Evolutionary conservation across 2,329 filamentous ascomycete species (phyloP).

Genomic region (Aspergillus carbonarius): DNA sequence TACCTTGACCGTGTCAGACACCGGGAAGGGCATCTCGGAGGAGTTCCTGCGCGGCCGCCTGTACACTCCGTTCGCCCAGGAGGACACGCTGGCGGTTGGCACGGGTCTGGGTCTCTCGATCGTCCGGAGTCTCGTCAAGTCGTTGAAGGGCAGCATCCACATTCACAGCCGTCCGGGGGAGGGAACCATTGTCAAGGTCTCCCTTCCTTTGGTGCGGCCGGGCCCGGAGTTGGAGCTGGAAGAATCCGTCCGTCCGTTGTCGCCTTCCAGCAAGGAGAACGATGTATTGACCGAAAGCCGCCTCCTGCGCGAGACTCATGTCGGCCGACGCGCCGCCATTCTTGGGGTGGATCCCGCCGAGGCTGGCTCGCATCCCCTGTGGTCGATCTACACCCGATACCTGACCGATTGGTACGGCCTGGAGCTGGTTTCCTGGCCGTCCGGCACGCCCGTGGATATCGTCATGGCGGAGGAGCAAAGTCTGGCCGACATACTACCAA

Average conservation of each 20-base stretch:
- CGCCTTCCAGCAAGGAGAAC: constrained; percentile 11
- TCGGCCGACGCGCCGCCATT: constrained; percentile 30
- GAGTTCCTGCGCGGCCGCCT: constrained; percentile 61
- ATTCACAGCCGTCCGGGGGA: constrained; percentile 54
- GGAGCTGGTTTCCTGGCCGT: constrained; percentile 32
- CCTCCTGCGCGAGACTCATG: constrained; percentile 27
- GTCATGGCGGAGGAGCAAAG: constrained; percentile 36
- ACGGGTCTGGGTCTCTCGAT: constrained; percentile 62
- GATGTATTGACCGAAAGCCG: constrained; percentile 25
- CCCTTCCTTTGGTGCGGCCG: constrained; percentile 42
- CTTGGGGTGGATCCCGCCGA: constrained; percentile 25
- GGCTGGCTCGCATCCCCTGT: constrained; percentile 21
- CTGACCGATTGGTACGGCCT: constrained; percentile 40
- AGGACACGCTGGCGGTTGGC: constrained; percentile 55
- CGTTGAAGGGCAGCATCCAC: constrained; percentile 59
- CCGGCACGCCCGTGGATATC: constrained; percentile 31
- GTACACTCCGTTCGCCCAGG: constrained; percentile 60
- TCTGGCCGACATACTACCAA: constrained; percentile 21
- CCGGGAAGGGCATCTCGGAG: constrained; percentile 64
- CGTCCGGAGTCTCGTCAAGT: constrained; percentile 60
- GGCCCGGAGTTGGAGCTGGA: constrained; percentile 21
- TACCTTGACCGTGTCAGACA: constrained; percentile 57
- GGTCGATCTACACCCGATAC: constrained; percentile 31
- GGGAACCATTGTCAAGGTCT: constrained; percentile 57
- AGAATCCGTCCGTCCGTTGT: constrained; percentile 16